A percentile compares a stretch with the other conserved stretches of the same genome.
Conservation (phyloP, 2,329 filamentous ascomycete species). For the Aspergillus thermomutatus region DNA sequence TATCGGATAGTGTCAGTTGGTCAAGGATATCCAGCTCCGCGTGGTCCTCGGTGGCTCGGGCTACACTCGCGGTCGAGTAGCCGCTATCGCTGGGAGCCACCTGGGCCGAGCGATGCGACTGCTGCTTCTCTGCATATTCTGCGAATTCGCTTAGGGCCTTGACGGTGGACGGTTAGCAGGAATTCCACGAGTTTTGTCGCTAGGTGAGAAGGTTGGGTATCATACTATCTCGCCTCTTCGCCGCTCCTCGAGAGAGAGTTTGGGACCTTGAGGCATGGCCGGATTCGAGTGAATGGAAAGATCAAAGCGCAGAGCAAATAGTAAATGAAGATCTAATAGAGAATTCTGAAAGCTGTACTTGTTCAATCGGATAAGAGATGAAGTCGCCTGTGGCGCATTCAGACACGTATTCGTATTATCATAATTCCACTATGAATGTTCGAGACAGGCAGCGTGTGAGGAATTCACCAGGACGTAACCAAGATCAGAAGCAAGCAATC, state of each 20-base stretch:
- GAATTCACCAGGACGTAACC: neutral
- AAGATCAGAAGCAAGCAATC: neutral
- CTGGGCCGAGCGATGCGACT: conserved; percentile 52
- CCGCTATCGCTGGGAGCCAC: conserved; percentile 40
- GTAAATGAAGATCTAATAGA: neutral
- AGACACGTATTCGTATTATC: conserved; percentile 44
- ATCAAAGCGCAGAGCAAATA: conserved; percentile 1
- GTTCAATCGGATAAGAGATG: conserved; percentile 20
- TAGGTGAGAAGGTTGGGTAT: conserved; percentile 3
- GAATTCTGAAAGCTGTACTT: conserved; percentile 1
- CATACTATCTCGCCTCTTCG: conserved; percentile 81
- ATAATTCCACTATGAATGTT: conserved; percentile 26
- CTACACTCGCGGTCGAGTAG: conserved; percentile 35
- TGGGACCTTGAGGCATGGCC: conserved; percentile 44
- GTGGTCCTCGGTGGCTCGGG: conserved; percentile 59
- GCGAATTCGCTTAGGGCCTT: conserved; percentile 91
- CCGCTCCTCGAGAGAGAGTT: conserved; percentile 70
- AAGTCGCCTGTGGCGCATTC: conserved; percentile 37
- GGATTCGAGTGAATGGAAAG: conserved; percentile 2
- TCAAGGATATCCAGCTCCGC: conserved; percentile 90
- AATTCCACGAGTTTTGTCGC: neutral
- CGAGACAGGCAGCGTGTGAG: neutral
- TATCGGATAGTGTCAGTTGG: conserved; percentile 69
- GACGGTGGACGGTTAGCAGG: conserved; percentile 3
- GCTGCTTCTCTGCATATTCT: conserved; percentile 95